Conservation (phyloP, 768 basidiomycete species). For the Steccherinum ochraceum region DNA sequence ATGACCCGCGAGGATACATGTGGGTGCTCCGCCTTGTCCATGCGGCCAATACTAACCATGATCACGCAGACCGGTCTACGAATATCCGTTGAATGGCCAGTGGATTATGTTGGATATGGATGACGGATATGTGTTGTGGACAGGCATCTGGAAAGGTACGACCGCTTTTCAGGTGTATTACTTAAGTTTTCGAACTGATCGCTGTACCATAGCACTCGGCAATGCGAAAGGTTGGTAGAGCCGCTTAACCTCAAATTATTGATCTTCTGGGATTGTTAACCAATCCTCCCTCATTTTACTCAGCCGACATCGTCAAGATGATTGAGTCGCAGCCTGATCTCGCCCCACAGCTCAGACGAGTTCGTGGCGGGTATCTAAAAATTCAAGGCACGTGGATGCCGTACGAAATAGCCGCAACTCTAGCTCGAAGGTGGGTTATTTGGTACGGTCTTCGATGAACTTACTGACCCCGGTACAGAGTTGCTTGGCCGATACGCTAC, state of each 20-base stretch:
- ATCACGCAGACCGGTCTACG: conserved; percentile 64
- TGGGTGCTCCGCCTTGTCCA: conserved; percentile 28
- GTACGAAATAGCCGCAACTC: conserved; percentile 78
- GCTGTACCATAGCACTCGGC: conserved; percentile 53
- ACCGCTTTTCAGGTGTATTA: not conserved
- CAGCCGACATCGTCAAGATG: conserved; percentile 91
- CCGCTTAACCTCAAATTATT: not conserved
- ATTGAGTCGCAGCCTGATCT: conserved; percentile 88
- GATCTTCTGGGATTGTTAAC: not conserved
- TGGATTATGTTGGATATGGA: conserved; percentile 98
- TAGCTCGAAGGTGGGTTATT: conserved; percentile 64
- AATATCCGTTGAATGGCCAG: conserved; percentile 83
- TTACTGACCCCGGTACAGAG: conserved; percentile 36
- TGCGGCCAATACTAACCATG: not conserved
- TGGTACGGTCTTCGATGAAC: not conserved
- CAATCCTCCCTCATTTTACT: conserved; percentile 2
- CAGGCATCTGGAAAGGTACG: conserved; percentile 90
- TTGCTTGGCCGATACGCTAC: conserved; percentile 84
- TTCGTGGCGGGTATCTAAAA: conserved; percentile 84
- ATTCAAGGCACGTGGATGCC: conserved; percentile 96
- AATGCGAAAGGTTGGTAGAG: conserved; percentile 71
- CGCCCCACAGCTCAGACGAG: conserved; percentile 73
- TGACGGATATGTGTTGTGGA: conserved; percentile 89
- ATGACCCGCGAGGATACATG: conserved; percentile 88
- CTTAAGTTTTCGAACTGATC: conserved; percentile 9